Conservation (phyloP, 148 eudicot species). For the Fagopyrum esculentum region DNA sequence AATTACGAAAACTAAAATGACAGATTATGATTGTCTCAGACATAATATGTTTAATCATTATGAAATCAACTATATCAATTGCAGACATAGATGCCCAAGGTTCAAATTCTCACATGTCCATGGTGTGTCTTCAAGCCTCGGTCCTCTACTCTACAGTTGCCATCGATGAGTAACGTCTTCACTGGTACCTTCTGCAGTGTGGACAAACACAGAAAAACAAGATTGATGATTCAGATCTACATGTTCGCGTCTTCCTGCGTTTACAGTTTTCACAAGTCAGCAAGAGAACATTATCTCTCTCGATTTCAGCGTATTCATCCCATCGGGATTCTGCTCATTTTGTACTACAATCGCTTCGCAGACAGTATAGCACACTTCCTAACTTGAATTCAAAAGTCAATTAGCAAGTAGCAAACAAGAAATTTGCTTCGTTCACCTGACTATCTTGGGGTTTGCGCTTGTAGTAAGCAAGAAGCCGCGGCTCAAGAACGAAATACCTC, state of each 20-base stretch:
- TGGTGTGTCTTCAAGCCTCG: conserved; percentile 97
- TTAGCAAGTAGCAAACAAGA: conserved; percentile 2
- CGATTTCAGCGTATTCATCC: background rate
- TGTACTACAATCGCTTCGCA: background rate
- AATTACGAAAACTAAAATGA: background rate
- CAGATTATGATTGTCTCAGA: background rate
- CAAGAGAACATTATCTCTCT: background rate
- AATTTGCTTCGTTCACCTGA: conserved; percentile 37
- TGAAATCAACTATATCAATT: background rate
- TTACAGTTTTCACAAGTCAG: background rate
- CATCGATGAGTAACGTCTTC: conserved; percentile 88
- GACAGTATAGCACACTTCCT: background rate
- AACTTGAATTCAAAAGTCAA: conserved; percentile 6
- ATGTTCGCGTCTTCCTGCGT: background rate
- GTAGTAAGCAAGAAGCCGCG: conserved; percentile 82
- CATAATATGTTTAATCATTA: background rate
- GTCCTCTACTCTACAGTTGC: conserved; percentile 98
- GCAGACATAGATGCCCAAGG: background rate
- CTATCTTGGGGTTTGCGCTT: conserved; percentile 93
- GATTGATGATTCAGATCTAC: conserved; percentile 5
- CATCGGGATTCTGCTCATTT: conserved; percentile 8
- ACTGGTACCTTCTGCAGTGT: conserved; percentile 59
- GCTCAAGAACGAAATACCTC: conserved; percentile 92
- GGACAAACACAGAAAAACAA: conserved; percentile 5
- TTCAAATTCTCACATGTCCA: conserved; percentile 78